A percentile compares a stretch with the other conserved stretches of the same genome.
Conservation (phyloP, 140 eudicot species). For the Ambrosia hybrid region DNA sequence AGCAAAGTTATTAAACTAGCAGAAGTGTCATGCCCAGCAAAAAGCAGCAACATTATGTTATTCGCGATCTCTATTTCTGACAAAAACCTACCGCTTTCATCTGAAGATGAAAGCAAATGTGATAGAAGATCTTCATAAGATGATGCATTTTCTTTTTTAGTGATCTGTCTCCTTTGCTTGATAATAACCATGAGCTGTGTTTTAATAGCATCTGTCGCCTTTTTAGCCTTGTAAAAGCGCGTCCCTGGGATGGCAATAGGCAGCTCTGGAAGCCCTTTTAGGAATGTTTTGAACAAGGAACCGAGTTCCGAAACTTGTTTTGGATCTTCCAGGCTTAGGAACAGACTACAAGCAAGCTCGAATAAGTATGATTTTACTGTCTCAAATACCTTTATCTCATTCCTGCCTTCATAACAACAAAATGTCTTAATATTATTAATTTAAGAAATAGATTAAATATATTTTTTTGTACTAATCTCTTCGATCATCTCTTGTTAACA, state of each 20-base stretch:
- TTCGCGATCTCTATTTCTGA: conserved; percentile 51
- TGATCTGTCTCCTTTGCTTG: conserved; percentile 39
- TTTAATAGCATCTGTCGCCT: conserved; percentile 43
- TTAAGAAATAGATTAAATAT: no score
- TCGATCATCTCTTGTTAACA: no score
- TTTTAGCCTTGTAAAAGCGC: conserved; percentile 40
- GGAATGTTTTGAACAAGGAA: conserved; percentile 41
- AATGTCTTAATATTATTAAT: no score
- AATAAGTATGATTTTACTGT: conserved; percentile 48
- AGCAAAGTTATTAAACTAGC: conserved; percentile 47
- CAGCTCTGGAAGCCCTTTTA: conserved; percentile 47
- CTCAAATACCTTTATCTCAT: conserved; percentile 7
- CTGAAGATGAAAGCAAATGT: conserved; percentile 46
- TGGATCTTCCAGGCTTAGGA: conserved; percentile 49
- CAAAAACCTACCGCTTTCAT: conserved; percentile 55
- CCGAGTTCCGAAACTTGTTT: conserved; percentile 37
- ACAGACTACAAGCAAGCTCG: conserved; percentile 57
- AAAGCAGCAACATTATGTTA: conserved; percentile 51
- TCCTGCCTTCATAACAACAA: no score
- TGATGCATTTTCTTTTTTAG: conserved; percentile 23
- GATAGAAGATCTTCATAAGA: conserved; percentile 55
- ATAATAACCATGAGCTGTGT: conserved; percentile 34
- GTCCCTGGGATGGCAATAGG: conserved; percentile 62
- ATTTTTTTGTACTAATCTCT: no score
- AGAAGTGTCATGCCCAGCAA: conserved; percentile 72